Base-by-base conservation (phyloP, 768 basidiomycete species). In the Tricholoma matsutake region DNA sequence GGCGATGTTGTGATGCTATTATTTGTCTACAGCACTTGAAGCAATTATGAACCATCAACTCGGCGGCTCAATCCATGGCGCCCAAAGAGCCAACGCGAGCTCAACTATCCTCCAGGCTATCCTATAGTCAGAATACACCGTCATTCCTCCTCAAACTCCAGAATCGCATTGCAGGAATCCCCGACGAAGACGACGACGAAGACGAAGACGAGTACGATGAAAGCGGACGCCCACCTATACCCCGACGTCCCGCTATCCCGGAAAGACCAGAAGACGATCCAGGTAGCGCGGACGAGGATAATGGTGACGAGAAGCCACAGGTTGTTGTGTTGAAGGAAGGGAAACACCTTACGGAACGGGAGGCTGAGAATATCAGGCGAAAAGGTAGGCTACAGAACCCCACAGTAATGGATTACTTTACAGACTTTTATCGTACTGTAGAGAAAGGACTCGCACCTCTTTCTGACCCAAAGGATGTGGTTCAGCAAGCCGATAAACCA, bases 251-350 rank as follows among this genome's bases (percentile, higher is more conserved):
- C 43, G 73, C 87, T 11, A 89, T 91, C 29, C 89, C 89, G 9
- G 77, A 85, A 68, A 80, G 89, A 34, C 88, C 88, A 0, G 81
- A 78, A 11, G 82, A 84, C 52, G 84, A 91, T 59, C 86, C 83
- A 7, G 89, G 89, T 54, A 90, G 88, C 64, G 89, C 83, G 11
- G 86, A 87, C 56, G 91, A 92, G 60, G 87, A 86, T 60, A 78
- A 78, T 4, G 83, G 71, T 0, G 94, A 94, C 67, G 94, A 96
- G 72, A 87, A 83, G 65, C 94, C 94, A 2, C 91, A 92, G 69
- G 86, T 97, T 7, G 92, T 97, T 3, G 94, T 96, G 8, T 71
- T 97, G 64, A 92, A 84, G 69, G 84, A 89, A 65, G 94, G 95
- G 28, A 96, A 92, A 70, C 95, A 97, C 77, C 79, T 97, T 45